A percentile compares a stretch with the other conserved stretches of the same genome.
These are phyloP conservation scores for Fonsecaea pugnacius DNA, from an alignment of 2,329 filamentous ascomycete genomes.

Conservation along the genomic window DNA sequence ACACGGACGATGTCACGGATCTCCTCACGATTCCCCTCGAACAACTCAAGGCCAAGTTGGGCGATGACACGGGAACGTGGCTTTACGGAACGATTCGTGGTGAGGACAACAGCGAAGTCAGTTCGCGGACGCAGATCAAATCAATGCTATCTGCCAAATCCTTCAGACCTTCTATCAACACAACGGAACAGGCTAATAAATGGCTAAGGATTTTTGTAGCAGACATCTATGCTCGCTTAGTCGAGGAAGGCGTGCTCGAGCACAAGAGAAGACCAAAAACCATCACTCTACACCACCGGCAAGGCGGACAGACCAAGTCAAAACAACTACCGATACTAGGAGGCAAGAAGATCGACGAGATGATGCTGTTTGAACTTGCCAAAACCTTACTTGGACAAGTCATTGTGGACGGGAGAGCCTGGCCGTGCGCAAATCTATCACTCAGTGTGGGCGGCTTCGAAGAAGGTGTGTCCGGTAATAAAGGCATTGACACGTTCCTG, in stretches of 20 bases:
- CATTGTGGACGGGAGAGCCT: slow-evolving; percentile 74
- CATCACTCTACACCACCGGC: slow-evolving; percentile 81
- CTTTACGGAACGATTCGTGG: slow-evolving; percentile 83
- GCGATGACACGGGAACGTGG: slow-evolving; percentile 84
- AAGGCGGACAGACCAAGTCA: slow-evolving; percentile 73
- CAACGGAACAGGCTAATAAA: slow-evolving; percentile 73
- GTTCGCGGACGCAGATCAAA: slow-evolving; percentile 88
- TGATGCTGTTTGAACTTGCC: slow-evolving; percentile 72
- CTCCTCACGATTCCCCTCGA: slow-evolving; percentile 73
- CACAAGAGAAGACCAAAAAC: slow-evolving; percentile 84
- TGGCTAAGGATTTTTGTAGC: slow-evolving; percentile 92
- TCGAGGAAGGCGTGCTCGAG: slow-evolving; percentile 88
- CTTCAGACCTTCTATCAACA: slow-evolving; percentile 82
- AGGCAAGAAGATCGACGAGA: slow-evolving; percentile 73
- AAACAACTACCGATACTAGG: slow-evolving; percentile 76
- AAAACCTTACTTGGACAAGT: slow-evolving; percentile 78
- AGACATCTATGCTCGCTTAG: slow-evolving; percentile 85
- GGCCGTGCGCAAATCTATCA: slow-evolving; percentile 91
- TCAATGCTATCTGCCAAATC: slow-evolving; percentile 97
- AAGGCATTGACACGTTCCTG: slow-evolving; percentile 85
- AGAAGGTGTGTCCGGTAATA: slow-evolving; percentile 80
- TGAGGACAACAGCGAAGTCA: slow-evolving; percentile 85
- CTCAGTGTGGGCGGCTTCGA: slow-evolving; percentile 91
- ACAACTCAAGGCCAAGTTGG: slow-evolving; percentile 75
- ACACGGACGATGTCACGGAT: slow-evolving; percentile 77